Conservation (phyloP, 495 filamentous ascomycete species). For the Geoglossum glabrum region DNA sequence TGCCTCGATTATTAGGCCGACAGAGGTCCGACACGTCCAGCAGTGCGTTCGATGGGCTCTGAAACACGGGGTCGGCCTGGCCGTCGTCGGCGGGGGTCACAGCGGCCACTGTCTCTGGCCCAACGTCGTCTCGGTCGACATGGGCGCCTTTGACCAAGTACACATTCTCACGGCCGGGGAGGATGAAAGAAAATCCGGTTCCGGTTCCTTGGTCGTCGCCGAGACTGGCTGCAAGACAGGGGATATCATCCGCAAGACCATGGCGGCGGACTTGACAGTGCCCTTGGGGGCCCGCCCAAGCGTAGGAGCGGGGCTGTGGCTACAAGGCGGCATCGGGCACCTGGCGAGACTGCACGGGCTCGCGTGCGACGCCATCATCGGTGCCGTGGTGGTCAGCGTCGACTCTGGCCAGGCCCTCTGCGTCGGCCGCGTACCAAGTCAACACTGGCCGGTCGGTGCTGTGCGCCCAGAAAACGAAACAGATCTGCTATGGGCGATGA, state of each 20-base stretch:
- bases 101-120: slow-evolving; percentile 37
- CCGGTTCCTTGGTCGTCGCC: slow-evolving; percentile 25
- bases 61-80: slow-evolving; percentile 27
- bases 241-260: slow-evolving; percentile 32
- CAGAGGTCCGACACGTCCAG: slow-evolving; percentile 30
- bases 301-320: slow-evolving; percentile 39
- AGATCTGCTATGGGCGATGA: slow-evolving; percentile 40
- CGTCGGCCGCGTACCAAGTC: slow-evolving; percentile 30
- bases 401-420: slow-evolving; percentile 27
- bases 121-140: slow-evolving; percentile 35
- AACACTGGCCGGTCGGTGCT: slow-evolving; percentile 27
- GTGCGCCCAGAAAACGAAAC: slow-evolving; percentile 26
- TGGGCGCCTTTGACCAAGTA: slow-evolving; percentile 34
- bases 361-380: slow-evolving; percentile 38
- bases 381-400: slow-evolving; percentile 36
- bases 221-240: slow-evolving; percentile 34
- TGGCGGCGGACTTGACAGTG: slow-evolving; percentile 30
- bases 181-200: slow-evolving; percentile 12
- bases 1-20: slow-evolving; percentile 27
- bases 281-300: slow-evolving; percentile 40
- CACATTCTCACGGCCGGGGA: slow-evolving; percentile 21
- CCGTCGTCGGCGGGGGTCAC: slow-evolving; percentile 37
- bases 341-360: slow-evolving; percentile 36
- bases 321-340: slow-evolving; percentile 47
- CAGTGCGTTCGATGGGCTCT: slow-evolving; percentile 39